These are phyloP conservation scores for Picochlorum sp. DNA, from an alignment of 139 green algal species.

Conservation along the genomic window DNA sequence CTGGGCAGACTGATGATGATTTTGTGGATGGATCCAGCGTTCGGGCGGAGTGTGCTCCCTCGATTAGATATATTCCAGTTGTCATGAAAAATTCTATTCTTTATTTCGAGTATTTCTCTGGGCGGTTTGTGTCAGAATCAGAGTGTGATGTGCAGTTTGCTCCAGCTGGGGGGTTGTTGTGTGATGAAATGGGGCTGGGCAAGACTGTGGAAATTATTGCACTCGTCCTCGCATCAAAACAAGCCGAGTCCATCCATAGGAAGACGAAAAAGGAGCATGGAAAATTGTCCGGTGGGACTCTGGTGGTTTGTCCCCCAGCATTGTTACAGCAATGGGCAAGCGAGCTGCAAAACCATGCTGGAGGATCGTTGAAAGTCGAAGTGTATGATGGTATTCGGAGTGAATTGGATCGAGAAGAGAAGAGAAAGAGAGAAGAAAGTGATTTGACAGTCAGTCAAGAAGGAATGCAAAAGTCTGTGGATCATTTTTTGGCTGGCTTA, in stretches of 20 bases:
- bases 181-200: slow-evolving; percentile 58
- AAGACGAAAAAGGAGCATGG: background rate
- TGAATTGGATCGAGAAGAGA: background rate
- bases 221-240: slow-evolving; percentile 20
- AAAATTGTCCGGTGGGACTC: slow-evolving; percentile 23
- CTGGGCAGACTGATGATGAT: background rate
- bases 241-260: background rate
- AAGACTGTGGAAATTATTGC: slow-evolving; percentile 35
- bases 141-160: background rate
- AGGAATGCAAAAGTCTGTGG: background rate
- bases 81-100: background rate
- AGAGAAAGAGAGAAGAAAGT: no score
- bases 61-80: background rate
- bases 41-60: background rate
- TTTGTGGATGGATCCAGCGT: background rate
- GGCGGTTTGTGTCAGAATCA: background rate
- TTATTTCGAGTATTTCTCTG: background rate
- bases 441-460: background rate
- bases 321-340: slow-evolving; percentile 62
- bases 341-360: slow-evolving; percentile 44
- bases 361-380: slow-evolving; percentile 36
- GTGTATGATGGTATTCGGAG: slow-evolving; percentile 47
- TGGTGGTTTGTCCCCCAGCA: slow-evolving; percentile 57
- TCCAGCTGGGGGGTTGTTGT: slow-evolving; percentile 13
- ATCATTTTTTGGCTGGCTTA: background rate